A percentile compares a stretch with the other conserved stretches of the same genome.
phyloP scores from a whole-genome alignment of 768 basidiomycete species.

The Mycena albidolilacea region DNA sequence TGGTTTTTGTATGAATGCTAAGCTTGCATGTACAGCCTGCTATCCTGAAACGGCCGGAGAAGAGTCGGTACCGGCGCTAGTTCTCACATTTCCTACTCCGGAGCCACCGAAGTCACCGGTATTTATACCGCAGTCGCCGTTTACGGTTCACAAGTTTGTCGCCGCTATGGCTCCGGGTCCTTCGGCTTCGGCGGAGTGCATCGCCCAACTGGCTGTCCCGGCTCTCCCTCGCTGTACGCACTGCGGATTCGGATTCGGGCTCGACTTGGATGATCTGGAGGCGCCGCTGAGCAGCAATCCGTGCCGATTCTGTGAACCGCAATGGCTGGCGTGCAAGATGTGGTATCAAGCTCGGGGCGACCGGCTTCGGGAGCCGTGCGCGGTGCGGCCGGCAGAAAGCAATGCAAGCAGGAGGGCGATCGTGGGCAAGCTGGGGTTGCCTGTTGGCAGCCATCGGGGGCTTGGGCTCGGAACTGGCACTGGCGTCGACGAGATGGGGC shows the following conservation, averaged over 20 bases:
- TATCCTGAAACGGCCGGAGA: constrained; percentile 19
- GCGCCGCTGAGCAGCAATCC: constrained; percentile 29
- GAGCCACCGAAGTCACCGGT: constrained; percentile 44
- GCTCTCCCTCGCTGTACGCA: constrained; percentile 39
- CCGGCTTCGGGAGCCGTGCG: constrained; percentile 28
- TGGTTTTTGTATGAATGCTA: background rate
- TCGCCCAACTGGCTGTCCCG: constrained; percentile 31
- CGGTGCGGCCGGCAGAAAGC: constrained; percentile 34
- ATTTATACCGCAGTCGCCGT: constrained; percentile 37
- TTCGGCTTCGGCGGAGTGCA: constrained; percentile 1
- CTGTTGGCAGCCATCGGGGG: constrained; percentile 36
- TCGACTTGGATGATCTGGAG: constrained; percentile 38
- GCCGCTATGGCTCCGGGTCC: constrained; percentile 9
- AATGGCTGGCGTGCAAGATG: constrained; percentile 43
- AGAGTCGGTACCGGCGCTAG: constrained; percentile 47
- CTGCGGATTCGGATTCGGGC: constrained; percentile 39
- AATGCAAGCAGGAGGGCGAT: constrained; percentile 34
- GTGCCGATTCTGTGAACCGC: constrained; percentile 39
- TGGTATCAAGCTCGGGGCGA: constrained; percentile 36
- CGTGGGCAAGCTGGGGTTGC: constrained; percentile 28
- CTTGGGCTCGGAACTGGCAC: constrained; percentile 21
- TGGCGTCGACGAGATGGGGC: constrained; percentile 29
- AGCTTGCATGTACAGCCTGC: constrained; percentile 7
- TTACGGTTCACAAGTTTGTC: constrained; percentile 31
- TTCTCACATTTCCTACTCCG: constrained; percentile 52